phyloP scores from a whole-genome alignment of 2,329 filamentous ascomycete species.

The Byssothecium circinans region DNA sequence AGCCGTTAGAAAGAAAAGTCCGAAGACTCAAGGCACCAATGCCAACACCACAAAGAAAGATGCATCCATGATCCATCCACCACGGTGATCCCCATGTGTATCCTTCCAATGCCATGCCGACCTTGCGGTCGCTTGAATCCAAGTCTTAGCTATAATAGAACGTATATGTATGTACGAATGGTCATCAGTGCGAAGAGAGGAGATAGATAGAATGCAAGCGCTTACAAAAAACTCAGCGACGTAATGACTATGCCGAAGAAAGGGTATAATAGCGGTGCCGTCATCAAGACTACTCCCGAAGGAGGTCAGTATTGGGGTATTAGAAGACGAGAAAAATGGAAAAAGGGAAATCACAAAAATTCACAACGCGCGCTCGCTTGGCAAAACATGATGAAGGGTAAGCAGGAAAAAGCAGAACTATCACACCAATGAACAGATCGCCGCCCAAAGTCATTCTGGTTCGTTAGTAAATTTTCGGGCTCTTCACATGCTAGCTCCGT shows the following conservation, averaged over 20 bases:
- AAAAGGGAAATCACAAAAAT: slow-evolving; percentile 8
- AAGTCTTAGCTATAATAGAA: slow-evolving; percentile 21
- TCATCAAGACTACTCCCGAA: slow-evolving; percentile 16
- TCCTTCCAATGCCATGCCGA: slow-evolving; percentile 12
- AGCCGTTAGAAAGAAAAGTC: too few species aligned
- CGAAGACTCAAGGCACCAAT: too few species aligned
- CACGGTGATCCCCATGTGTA: background rate
- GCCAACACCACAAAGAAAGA: background rate
- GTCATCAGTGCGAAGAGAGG: background rate
- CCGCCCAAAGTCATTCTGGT: slow-evolving; percentile 1
- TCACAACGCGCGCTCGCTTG: slow-evolving; percentile 24
- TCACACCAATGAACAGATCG: background rate
- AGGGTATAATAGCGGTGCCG: slow-evolving; percentile 32
- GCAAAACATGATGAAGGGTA: slow-evolving; percentile 3
- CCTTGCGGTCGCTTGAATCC: slow-evolving; percentile 25
- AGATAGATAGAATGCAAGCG: slow-evolving; percentile 9
- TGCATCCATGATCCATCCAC: background rate
- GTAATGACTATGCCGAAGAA: slow-evolving; percentile 8
- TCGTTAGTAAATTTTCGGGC: background rate
- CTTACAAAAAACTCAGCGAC: slow-evolving; percentile 5
- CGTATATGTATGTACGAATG: slow-evolving; percentile 1
- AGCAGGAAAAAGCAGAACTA: slow-evolving; percentile 4
- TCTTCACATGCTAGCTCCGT: slow-evolving; percentile 54
- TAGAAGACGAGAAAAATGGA: slow-evolving; percentile 13
- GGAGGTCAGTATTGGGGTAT: slow-evolving; percentile 8